These are phyloP conservation scores for Murraya paniculata DNA, from an alignment of 345 rosid genomes.

Conservation along the genomic window DNA sequence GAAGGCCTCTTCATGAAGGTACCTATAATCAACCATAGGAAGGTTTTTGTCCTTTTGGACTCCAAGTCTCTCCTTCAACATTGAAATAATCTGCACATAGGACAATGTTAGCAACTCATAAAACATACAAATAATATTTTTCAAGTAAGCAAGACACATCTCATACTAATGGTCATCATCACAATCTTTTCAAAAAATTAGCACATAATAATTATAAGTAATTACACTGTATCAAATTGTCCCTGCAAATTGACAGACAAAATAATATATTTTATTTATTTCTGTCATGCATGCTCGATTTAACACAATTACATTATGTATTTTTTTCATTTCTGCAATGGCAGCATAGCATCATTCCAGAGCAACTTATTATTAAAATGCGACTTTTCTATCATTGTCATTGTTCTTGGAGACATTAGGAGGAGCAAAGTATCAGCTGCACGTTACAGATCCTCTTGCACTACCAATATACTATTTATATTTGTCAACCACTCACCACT, in stretches of 20 bases:
- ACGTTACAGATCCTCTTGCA: background rate
- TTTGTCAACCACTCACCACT: background rate
- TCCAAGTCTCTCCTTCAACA: conserved; percentile 85
- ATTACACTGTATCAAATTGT: too few species aligned
- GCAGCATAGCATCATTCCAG: background rate
- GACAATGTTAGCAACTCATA: background rate
- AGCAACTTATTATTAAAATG: background rate
- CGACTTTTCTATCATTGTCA: background rate
- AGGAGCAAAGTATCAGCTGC: background rate
- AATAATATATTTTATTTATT: background rate
- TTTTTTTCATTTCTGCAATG: background rate
- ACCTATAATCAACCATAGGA: conserved; percentile 76
- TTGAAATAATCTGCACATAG: conserved; percentile 63
- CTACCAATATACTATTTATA: background rate
- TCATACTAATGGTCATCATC: background rate
- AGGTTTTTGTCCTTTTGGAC: conserved; percentile 66
- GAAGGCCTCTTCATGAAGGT: background rate
- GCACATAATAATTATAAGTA: too few species aligned
- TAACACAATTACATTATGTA: background rate
- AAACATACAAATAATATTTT: background rate
- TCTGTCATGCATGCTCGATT: background rate
- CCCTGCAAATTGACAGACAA: too few species aligned
- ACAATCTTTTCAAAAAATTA: background rate
- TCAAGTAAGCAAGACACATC: background rate
- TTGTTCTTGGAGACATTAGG: background rate